phyloP scores from a whole-genome alignment of 1,284 basidiomycete genomes.

The Ustilago lituana region DNA sequence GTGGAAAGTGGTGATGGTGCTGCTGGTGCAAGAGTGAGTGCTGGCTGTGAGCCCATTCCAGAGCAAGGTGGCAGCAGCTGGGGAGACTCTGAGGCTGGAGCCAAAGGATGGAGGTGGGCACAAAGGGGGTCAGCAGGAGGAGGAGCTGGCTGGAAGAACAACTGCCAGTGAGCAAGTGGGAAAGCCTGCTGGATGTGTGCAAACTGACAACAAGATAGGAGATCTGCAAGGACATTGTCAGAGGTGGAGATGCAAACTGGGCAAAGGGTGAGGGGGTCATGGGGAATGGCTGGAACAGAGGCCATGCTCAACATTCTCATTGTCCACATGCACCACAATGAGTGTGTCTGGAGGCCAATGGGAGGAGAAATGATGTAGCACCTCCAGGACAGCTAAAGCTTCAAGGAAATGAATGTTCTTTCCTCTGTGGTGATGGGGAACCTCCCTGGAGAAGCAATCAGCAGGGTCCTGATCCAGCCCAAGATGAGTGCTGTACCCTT shows the following conservation, averaged over 20 bases:
- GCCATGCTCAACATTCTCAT: conserved; percentile 2
- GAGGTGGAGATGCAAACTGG: background rate
- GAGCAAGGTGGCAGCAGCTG: no score
- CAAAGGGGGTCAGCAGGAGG: no score
- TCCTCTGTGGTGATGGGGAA: background rate
- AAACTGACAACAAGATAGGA: conserved; percentile 1
- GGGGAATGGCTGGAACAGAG: background rate
- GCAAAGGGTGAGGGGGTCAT: background rate
- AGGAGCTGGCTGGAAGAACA: no score
- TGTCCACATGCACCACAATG: background rate
- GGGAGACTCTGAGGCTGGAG: no score
- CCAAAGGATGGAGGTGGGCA: no score
- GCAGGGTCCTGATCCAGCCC: background rate
- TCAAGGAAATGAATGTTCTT: conserved; percentile 9
- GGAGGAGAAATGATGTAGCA: background rate
- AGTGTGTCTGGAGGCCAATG: background rate
- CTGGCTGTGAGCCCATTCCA: no score
- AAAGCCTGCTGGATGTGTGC: background rate
- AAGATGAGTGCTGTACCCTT: background rate
- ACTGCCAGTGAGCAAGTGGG: no score
- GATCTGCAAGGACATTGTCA: conserved; percentile 1
- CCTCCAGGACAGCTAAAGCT: conserved; percentile 2
- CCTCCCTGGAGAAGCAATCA: background rate
- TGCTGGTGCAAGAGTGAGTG: no score
- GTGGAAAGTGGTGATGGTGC: no score